Evolutionary conservation across 495 filamentous ascomycete genomes (phyloP), one percentile per base, ranked within the genome.

Genomic region (Sordaria brevicollis): DNA sequence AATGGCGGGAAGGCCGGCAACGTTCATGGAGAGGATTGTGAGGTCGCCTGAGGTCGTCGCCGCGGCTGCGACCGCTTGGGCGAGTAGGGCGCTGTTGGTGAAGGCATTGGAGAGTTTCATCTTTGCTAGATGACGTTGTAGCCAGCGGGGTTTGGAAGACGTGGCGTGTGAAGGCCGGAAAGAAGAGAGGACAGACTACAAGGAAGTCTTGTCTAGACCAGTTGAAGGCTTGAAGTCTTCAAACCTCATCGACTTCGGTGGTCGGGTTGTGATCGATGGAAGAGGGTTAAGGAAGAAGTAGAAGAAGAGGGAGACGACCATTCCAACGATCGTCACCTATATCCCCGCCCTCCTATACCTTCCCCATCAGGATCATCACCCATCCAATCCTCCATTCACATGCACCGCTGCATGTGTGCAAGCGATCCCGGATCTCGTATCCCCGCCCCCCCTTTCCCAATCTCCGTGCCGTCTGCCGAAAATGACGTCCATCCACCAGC

Each of bases 1-100:
- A 66, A 85, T 77, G 13, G 75, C 79, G 4, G 87, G 87, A 0
- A 89, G 79, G 43, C 89, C 88, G 39, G 89, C 89, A 54, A 89
- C 85, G 70, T 89, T 90, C 78, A 87, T 85, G 67, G 81, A 80
- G 66, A 90, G 71, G 38, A 88, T 78, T 65, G 80, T 86, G 74
- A 90, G 83, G 39, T 69, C 73, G 70, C 80, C 81, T 0, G 70
- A 72, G 29, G 67, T 62, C 5, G 65, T 39, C 0, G 69, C 37
- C 9, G 43, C 43, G 19, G 21, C 21, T 3, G 38, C 17, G 39
- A 43, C 39, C 3, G n/a, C 39, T 19, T 19, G 17, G n/a, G 39
- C 4, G 39, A 43, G 39, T 17, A 41, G 17, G 38, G 38, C 8
- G 6, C 15, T n/a, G 38, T 17, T 8, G n/a, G 17, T 43, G 39